Conservation (phyloP, 2,329 filamentous ascomycete species). For the Tolypocladium guangdongense region DNA sequence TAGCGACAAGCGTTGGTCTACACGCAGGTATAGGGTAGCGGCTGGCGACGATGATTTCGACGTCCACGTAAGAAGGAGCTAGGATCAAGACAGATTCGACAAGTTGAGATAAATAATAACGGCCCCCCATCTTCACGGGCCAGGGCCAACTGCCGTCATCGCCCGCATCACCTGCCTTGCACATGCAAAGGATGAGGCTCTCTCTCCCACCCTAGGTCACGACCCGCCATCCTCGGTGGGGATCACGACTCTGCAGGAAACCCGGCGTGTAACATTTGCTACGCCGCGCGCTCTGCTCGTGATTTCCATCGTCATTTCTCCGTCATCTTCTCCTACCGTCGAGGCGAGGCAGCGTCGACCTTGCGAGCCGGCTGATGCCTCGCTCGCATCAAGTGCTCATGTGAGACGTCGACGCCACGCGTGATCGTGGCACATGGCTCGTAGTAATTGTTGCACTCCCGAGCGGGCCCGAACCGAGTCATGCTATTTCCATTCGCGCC, state of each 20-base stretch:
- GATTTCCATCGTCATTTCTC: neutral
- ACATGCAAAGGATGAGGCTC: neutral
- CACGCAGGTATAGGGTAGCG: neutral
- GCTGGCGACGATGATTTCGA: neutral
- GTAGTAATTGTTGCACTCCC: neutral
- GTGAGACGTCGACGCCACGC: slow-evolving; percentile 6
- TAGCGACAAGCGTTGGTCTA: too few relatives aligned
- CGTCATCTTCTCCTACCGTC: neutral
- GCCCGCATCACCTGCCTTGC: neutral
- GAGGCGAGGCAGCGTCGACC: neutral
- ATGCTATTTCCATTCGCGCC: neutral
- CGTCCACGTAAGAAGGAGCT: neutral
- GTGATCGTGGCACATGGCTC: slow-evolving; percentile 9
- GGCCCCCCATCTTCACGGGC: neutral
- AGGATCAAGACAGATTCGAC: neutral
- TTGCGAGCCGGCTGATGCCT: neutral
- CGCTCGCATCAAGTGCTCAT: neutral
- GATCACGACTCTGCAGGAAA: neutral
- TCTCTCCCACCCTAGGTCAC: neutral
- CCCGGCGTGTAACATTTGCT: neutral
- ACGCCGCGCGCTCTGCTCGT: neutral
- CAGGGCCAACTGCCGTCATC: neutral
- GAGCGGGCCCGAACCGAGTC: neutral
- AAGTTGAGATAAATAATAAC: neutral
- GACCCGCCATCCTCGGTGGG: neutral